Evolutionary conservation across 805 yeast genomes (phyloP), one percentile per base, ranked within the genome.

Genomic region (Kluyveromyces aestuarii): DNA sequence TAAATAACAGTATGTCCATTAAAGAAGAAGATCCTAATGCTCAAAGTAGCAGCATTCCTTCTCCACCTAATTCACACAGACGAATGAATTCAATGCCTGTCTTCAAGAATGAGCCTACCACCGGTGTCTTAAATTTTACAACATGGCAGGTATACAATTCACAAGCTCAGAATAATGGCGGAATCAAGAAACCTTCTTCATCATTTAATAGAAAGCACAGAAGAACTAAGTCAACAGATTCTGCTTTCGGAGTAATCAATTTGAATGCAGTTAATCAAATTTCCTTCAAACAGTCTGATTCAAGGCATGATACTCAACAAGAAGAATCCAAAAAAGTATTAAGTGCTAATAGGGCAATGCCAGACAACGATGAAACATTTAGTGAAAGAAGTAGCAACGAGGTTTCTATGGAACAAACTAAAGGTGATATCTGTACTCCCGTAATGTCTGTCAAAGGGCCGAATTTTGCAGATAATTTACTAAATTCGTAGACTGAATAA

Each of bases 171-270:
- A 17, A 30, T 11, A 17, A 13, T 8, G 35, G 37, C 7, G 10
- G 14, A 4, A 38, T 21, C 33, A 43, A 38, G 18, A 43, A 43
- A 33, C 38, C 39, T 10, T 6, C 16, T n/a, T 16, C 6, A 7
- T 14, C 27, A 21, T 14, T 21, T 14, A 11, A 21, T 33, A 55
- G 53, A 47, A 60, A 52, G 44, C 66, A 62, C 40, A 57, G 61
- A 49, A 52, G 65, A 27, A 53, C 65, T 8, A 56, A 53, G 41
- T 61, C 66, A 0, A 38, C 48, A 33, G 42, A 44, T 14, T 47
- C 52, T 8, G 55, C 60, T 13, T 63, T 62, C 44, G 64, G 67
- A 8, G 64, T 62, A 10, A 61, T 64, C 17, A 66, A 64, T 47
- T 49, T 64, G 16, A 63, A 57, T 41, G 55, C 57, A 25, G 50